Percentiles rank a stretch among this genome's conserved stretches.
These are phyloP conservation scores for Metschnikowia arizonensis DNA, from an alignment of 805 yeast genomes.

Conservation along the genomic window DNA sequence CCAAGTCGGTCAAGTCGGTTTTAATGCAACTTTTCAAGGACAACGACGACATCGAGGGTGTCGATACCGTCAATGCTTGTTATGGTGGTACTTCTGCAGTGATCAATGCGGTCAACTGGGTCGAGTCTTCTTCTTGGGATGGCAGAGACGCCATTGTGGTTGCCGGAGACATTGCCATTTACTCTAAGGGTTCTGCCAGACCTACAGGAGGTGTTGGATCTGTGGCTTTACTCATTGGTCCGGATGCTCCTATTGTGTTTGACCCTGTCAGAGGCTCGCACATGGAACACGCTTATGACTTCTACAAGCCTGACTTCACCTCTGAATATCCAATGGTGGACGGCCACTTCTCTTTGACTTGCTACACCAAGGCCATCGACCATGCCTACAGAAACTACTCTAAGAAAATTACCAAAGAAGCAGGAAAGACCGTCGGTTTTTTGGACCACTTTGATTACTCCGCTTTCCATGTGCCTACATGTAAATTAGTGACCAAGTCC, in stretches of 20 bases:
- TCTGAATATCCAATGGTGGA: conserved; percentile 96
- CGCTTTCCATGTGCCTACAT: conserved; percentile 97
- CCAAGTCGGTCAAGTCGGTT: conserved; percentile 93
- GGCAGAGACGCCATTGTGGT: conserved; percentile 97
- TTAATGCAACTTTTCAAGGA: conserved; percentile 90
- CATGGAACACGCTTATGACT: conserved; percentile 97
- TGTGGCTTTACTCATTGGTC: conserved; percentile 91
- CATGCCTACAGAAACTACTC: conserved; percentile 79
- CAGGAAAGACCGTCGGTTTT: conserved; percentile 54
- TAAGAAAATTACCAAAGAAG: conserved; percentile 55
- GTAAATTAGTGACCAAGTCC: conserved; percentile 90
- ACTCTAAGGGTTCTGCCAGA: conserved; percentile 96
- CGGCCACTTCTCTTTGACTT: conserved; percentile 90
- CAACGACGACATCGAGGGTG: conserved; percentile 90
- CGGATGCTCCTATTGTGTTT: conserved; percentile 94
- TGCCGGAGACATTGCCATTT: conserved; percentile 96
- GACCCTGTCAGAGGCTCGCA: conserved; percentile 85
- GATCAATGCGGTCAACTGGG: conserved; percentile 91
- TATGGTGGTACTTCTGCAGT: conserved; percentile 97
- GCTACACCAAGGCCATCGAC: conserved; percentile 93
- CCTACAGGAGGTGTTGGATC: conserved; percentile 99
- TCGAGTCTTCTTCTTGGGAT: conserved; percentile 95
- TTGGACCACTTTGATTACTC: conserved; percentile 77
- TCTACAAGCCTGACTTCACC: conserved; percentile 96
- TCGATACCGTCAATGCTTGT: conserved; percentile 95